Percentiles rank a stretch among this genome's conserved stretches.
These are phyloP conservation scores for Sambucus nigra DNA, from an alignment of 129 eudicot genomes.

Conservation along the genomic window DNA sequence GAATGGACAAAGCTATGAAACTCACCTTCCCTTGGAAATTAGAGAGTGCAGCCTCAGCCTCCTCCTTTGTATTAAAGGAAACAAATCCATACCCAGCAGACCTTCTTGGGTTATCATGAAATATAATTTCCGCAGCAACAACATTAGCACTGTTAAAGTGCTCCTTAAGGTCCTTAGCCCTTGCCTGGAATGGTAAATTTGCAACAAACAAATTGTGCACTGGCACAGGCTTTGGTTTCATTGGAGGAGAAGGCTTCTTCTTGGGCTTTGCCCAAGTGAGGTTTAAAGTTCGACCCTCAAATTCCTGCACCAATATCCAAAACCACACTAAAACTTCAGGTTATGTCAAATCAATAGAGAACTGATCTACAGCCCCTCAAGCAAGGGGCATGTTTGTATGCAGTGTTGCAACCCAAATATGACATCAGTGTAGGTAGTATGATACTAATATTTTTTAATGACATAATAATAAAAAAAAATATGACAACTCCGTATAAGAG, in stretches of 20 bases:
- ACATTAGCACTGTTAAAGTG: conserved; percentile 56
- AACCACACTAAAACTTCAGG: neutral
- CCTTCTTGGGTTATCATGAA: conserved; percentile 50
- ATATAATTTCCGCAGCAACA: conserved; percentile 74
- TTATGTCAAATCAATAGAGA: neutral
- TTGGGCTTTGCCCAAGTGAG: conserved; percentile 73
- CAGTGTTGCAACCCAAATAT: too few relatives aligned
- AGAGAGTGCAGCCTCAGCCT: conserved; percentile 66
- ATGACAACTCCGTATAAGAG: too few relatives aligned
- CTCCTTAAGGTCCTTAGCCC: conserved; percentile 71
- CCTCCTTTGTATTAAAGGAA: conserved; percentile 58
- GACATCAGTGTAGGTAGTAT: too few relatives aligned
- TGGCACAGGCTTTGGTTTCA: conserved; percentile 40
- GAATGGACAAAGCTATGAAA: neutral
- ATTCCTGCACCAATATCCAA: conserved; percentile 35
- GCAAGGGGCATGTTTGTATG: too few relatives aligned
- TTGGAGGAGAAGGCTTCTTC: conserved; percentile 31
- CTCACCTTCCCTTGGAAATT: conserved; percentile 77
- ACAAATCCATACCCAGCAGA: conserved; percentile 89
- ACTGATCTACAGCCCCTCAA: too few relatives aligned
- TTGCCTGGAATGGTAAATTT: conserved; percentile 57
- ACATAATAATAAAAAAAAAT: too few relatives aligned
- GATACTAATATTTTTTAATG: too few relatives aligned
- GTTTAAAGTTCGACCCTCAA: conserved; percentile 64
- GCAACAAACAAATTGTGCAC: conserved; percentile 77